Conservation (phyloP, 768 basidiomycete genomes). For the Fibroporia radiculosa region DNA sequence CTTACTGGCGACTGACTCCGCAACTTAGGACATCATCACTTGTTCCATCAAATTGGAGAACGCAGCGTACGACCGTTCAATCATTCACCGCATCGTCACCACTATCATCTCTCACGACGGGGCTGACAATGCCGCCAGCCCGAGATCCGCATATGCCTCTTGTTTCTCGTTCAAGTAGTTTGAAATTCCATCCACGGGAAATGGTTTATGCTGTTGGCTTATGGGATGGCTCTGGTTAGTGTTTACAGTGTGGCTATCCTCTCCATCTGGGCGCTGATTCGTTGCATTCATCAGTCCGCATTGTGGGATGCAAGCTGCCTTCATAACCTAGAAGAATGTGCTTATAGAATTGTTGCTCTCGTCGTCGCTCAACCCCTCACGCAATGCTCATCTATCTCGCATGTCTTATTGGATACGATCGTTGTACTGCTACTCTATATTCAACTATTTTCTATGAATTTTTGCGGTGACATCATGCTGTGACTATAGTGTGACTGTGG, state of each 20-base stretch:
- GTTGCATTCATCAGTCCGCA: conserved; percentile 34
- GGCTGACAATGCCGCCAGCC: conserved; percentile 47
- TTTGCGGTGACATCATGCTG: no score
- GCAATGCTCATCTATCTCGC: no score
- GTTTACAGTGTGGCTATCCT: not conserved
- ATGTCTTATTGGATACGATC: no score
- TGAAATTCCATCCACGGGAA: conserved; percentile 79
- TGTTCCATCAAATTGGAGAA: conserved; percentile 51
- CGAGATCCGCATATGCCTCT: conserved; percentile 48
- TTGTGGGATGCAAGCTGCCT: conserved; percentile 49
- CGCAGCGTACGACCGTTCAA: conserved; percentile 56
- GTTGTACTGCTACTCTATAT: no score
- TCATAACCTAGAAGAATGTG: conserved; percentile 10
- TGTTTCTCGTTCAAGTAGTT: conserved; percentile 53
- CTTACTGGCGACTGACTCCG: conserved; percentile 10
- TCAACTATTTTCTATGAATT: no score
- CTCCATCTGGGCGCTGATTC: conserved; percentile 6
- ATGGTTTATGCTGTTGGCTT: conserved; percentile 76
- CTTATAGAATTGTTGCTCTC: no score
- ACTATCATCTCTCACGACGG: conserved; percentile 46
- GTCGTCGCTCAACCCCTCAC: no score
- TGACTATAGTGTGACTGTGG: not conserved
- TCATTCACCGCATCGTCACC: conserved; percentile 36
- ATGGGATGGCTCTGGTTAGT: conserved; percentile 52
- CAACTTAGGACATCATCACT: conserved; percentile 49